Percentiles rank a stretch among this genome's conserved stretches.
These are phyloP conservation scores for Polygonum maritimum DNA, from an alignment of 148 eudicot species.

Conservation along the genomic window DNA sequence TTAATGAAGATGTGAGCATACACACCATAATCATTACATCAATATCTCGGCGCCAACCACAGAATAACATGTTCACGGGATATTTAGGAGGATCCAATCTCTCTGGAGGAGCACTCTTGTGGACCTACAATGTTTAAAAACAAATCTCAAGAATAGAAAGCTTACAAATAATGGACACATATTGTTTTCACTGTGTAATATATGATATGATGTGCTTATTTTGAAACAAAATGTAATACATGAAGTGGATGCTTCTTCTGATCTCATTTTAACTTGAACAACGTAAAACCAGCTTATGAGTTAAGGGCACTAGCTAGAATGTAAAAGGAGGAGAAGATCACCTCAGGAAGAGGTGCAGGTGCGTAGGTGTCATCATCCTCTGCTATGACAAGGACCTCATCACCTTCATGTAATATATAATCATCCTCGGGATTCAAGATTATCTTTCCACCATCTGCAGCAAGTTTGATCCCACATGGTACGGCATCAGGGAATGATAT, in stretches of 20 bases:
- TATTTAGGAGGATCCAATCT: slow-evolving; percentile 8
- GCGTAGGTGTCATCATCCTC: slow-evolving; percentile 95
- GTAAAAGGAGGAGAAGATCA: slow-evolving; percentile 12
- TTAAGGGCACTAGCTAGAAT: neutral
- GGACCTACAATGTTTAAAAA: neutral
- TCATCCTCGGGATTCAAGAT: slow-evolving; percentile 75
- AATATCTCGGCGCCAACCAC: slow-evolving; percentile 13
- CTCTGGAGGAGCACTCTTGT: neutral
- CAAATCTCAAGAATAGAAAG: neutral
- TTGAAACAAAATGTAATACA: neutral
- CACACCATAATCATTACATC: slow-evolving; percentile 10
- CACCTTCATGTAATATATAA: slow-evolving; percentile 61
- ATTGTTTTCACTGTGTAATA: neutral
- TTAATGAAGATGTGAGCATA: neutral
- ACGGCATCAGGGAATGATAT: slow-evolving; percentile 88
- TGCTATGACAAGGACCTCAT: slow-evolving; percentile 88
- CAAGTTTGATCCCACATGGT: slow-evolving; percentile 90
- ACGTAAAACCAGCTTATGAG: neutral
- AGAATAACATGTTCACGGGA: slow-evolving; percentile 7
- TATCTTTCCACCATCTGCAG: slow-evolving; percentile 71
- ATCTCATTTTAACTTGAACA: neutral
- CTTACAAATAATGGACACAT: neutral
- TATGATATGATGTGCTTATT: neutral
- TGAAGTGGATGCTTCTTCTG: neutral
- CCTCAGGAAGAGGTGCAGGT: slow-evolving; percentile 66